These are phyloP conservation scores for Exsudoporus floridanus DNA, from an alignment of 1,284 basidiomycete genomes.

Conservation along the genomic window DNA sequence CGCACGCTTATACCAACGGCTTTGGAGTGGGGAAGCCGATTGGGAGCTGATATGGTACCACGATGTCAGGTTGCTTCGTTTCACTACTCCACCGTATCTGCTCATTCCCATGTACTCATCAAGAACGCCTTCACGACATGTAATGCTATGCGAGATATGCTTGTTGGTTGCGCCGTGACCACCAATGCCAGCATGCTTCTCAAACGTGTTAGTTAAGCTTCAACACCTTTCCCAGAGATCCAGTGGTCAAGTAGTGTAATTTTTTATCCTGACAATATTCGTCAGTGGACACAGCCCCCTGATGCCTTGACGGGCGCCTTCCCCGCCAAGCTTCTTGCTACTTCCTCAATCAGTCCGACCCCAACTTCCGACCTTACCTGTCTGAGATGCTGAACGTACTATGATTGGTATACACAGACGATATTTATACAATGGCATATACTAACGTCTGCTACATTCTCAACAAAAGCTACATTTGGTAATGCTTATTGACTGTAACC, in stretches of 20 bases:
- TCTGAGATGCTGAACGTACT: not conserved
- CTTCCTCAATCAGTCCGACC: slow-evolving; percentile 25
- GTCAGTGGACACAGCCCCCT: slow-evolving; percentile 14
- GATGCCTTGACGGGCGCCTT: slow-evolving; percentile 16
- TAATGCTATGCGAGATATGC: slow-evolving; percentile 11
- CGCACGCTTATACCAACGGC: slow-evolving; percentile 92
- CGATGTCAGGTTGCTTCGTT: slow-evolving; percentile 18
- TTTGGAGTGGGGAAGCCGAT: slow-evolving; percentile 67
- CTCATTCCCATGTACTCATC: slow-evolving; percentile 26
- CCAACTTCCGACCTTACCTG: slow-evolving; percentile 9
- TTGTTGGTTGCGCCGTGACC: not conserved
- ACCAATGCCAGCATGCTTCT: slow-evolving; percentile 10
- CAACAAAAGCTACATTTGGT: not conserved
- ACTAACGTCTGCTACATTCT: not conserved
- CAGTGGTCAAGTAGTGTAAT: not conserved
- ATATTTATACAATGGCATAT: not conserved
- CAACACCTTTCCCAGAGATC: slow-evolving; percentile 15
- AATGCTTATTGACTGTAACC: not conserved
- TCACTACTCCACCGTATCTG: slow-evolving; percentile 9
- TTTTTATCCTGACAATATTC: not conserved
- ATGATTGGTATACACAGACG: not conserved
- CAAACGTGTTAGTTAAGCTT: slow-evolving; percentile 6
- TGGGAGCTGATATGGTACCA: slow-evolving; percentile 72
- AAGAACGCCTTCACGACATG: slow-evolving; percentile 18
- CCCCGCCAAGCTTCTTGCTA: slow-evolving; percentile 16